Base-by-base conservation (phyloP, 345 rosid genomes). In the Euphorbia peplus region DNA sequence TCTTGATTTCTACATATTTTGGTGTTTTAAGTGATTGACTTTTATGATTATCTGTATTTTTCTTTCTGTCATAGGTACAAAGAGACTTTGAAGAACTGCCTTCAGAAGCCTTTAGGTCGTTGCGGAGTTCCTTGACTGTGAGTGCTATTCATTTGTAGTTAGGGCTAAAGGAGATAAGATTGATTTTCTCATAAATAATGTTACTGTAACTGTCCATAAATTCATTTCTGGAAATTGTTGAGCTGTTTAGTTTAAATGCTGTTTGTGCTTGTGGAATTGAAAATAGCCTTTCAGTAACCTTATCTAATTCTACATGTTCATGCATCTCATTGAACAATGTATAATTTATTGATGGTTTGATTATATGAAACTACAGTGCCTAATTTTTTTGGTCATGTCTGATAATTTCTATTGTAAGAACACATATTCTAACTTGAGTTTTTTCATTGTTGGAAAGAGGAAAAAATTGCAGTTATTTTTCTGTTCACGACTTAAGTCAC, bases 61-160 rank as follows among this genome's bases (percentile, higher is more conserved):
- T 70, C 25, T 67, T 68, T 67, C 37, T 73, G 55, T 80, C 70
- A 35, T 79, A 95, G 99, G 99, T 95, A 46, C 99, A 95, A 79
- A 84, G 97, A 53, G 99, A 95, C 84, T 86, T 90, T 76, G 99
- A 95, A 77, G 99, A 95, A 76, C 84, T 95, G 70, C 99, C 99
- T 63, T 80, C 90, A 61, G 98, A 92, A 82, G 97, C 99, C 72
- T 91, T 92, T 83, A 86, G 87, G 35, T 85, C 86, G 44, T 81
- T 95, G 64, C 84, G 84, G 70, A 84, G 81, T 74, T 95, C 99
- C 56, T 82, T 95, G 73, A 90, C 83, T 70, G 99, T 91, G 80
- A 82, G 85, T 86, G 68, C 69, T 39, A 41, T 52, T 51, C 11
- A 44, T 28, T 39, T 22, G 24, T 73, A 2, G 54, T 71, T 26